Evolutionary conservation across 73 alveolate species (phyloP).

Genomic region (Symbiodinium natans): DNA sequence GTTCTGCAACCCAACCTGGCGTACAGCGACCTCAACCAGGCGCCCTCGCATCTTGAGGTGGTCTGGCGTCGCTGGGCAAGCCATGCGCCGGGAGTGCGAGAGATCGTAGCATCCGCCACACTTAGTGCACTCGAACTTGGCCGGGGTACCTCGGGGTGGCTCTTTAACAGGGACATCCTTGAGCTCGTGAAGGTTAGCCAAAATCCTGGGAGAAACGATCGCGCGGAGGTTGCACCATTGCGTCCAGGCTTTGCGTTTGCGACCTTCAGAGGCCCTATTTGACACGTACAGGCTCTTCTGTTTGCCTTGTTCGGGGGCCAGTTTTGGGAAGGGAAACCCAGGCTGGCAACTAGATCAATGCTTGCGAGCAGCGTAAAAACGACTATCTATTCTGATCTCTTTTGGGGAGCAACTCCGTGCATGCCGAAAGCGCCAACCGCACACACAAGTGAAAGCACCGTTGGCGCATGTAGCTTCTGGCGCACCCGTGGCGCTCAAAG

Average conservation of each 20-base stretch:
- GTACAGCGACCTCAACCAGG: not conserved
- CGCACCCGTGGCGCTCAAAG: too few species aligned
- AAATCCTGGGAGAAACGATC: not conserved
- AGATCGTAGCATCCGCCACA: not conserved
- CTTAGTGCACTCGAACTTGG: not conserved
- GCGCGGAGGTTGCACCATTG: not conserved
- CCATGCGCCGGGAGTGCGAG: not conserved
- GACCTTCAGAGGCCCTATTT: not conserved
- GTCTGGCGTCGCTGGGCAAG: conserved; percentile 28
- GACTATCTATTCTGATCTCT: too few species aligned
- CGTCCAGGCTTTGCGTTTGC: not conserved
- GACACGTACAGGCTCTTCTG: not conserved
- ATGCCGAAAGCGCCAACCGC: too few species aligned
- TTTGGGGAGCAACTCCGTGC: too few species aligned
- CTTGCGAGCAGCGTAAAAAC: not conserved
- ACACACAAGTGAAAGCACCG: too few species aligned
- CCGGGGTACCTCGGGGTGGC: not conserved
- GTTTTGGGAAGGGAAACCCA: not conserved
- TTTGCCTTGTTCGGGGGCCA: not conserved
- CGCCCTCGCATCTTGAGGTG: not conserved
- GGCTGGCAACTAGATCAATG: conserved; percentile 21
- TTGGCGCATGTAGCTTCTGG: too few species aligned
- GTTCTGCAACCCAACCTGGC: conserved; percentile 16
- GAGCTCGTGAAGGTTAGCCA: conserved; percentile 13
- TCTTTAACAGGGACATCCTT: not conserved